Evolutionary conservation across 2,329 filamentous ascomycete species (phyloP).

Genomic region (Monosporascus sp.): DNA sequence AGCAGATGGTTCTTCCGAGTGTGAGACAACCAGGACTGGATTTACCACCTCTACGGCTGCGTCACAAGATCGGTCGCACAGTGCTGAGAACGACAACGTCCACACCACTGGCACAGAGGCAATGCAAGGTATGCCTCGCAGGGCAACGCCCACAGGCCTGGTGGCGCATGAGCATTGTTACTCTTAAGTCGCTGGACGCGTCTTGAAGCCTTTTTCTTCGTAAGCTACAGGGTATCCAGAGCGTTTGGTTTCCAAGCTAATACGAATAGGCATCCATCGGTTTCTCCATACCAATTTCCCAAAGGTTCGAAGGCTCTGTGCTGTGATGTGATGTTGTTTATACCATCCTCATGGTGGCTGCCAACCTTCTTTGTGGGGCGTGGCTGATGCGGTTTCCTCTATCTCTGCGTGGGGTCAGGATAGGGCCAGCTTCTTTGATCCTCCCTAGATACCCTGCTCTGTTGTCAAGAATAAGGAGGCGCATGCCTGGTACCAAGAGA

Average conservation of each 20-base stretch:
- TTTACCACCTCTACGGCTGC: neutral
- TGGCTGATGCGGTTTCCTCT: constrained; percentile 46
- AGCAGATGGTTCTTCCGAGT: neutral
- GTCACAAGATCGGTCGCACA: neutral
- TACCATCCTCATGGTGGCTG: constrained; percentile 62
- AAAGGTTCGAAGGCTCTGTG: constrained; percentile 59
- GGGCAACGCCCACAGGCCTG: neutral
- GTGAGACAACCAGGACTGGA: neutral
- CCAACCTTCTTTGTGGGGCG: constrained; percentile 55
- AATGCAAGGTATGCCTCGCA: neutral
- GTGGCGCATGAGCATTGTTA: constrained; percentile 38
- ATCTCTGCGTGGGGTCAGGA: constrained; percentile 5
- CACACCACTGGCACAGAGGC: neutral
- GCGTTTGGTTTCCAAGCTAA: constrained; percentile 2
- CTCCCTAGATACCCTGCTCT: constrained; percentile 5
- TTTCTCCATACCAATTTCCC: constrained; percentile 70
- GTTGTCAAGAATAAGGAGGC: constrained; percentile 10
- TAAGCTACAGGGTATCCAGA: constrained; percentile 28
- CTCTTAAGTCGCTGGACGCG: constrained; percentile 32
- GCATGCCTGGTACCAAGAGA: neutral
- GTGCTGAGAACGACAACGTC: constrained; percentile 1
- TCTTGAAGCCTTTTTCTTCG: constrained; percentile 71
- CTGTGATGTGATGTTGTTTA: constrained; percentile 74
- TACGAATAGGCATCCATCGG: constrained; percentile 54
- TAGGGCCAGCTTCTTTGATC: constrained; percentile 1